Percentiles rank a stretch among this genome's conserved stretches.
These are phyloP conservation scores for Coemansia sp. DNA, from an alignment of 192 early-diverging fungal species.

Conservation along the genomic window DNA sequence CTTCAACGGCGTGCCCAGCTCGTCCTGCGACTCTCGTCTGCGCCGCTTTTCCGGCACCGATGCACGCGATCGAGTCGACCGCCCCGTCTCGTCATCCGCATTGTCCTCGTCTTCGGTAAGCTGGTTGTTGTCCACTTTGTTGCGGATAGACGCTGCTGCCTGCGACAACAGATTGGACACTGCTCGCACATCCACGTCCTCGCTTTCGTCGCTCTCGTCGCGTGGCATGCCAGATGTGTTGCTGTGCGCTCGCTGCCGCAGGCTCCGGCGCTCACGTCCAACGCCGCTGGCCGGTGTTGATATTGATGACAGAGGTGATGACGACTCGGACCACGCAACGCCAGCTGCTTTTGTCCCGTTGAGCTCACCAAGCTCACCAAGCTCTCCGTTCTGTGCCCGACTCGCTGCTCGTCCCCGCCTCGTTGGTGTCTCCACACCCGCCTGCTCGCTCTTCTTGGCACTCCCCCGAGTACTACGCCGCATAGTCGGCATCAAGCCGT, in stretches of 20 bases:
- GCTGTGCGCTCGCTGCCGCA: conserved; percentile 8
- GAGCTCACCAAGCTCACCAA: neutral
- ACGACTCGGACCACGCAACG: conserved; percentile 20
- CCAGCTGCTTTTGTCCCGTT: neutral
- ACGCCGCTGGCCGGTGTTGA: conserved; percentile 31
- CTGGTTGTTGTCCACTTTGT: conserved; percentile 5
- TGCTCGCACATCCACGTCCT: neutral
- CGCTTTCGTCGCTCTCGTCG: neutral
- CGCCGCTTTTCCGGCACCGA: conserved; percentile 7
- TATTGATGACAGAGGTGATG: conserved; percentile 44
- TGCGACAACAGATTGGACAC: conserved; percentile 21
- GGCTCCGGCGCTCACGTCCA: neutral
- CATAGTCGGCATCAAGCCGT: conserved; percentile 30
- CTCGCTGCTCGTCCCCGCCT: conserved; percentile 1
- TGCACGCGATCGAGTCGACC: conserved; percentile 20
- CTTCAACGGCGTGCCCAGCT: neutral
- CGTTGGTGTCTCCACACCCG: conserved; percentile 8
- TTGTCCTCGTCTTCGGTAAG: conserved; percentile 3
- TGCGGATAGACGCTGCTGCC: conserved; percentile 21
- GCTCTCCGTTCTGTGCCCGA: neutral
- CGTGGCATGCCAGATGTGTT: conserved; percentile 4
- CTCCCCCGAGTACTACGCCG: conserved; percentile 28
- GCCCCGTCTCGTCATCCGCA: conserved; percentile 11
- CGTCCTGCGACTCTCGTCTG: conserved; percentile 8
- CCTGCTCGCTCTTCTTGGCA: conserved; percentile 14